phyloP scores from a whole-genome alignment of 2,329 filamentous ascomycete genomes.

The Xylariaceae sp. region DNA sequence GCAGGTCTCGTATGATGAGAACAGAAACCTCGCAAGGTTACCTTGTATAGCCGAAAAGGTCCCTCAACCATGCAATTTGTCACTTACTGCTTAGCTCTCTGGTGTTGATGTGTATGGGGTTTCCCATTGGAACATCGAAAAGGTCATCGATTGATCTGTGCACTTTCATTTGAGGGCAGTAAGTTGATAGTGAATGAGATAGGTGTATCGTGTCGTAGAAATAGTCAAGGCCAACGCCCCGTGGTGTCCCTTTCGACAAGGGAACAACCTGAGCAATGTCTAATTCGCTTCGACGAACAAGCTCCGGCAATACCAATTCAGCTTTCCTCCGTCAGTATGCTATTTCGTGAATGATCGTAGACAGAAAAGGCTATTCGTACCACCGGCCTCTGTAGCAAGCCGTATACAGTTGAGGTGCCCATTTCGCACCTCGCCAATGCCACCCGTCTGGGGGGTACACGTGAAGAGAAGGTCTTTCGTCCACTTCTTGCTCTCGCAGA shows the following conservation, averaged over 20 bases:
- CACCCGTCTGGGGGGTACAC: constrained; percentile 38
- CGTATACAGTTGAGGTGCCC: constrained; percentile 41
- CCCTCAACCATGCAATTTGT: no score
- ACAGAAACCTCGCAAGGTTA: no score
- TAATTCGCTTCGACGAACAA: constrained; percentile 27
- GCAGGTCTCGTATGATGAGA: no score
- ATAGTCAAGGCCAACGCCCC: no score
- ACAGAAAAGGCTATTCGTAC: constrained; percentile 18
- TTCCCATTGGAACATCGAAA: constrained; percentile 27
- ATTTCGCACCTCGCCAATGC: constrained; percentile 40
- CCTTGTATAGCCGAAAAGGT: no score
- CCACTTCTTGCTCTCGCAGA: constrained; percentile 37
- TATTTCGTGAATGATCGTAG: no score
- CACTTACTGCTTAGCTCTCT: no score
- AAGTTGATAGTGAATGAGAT: no score
- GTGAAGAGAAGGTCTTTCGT: constrained; percentile 36
- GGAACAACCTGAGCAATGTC: constrained; percentile 8
- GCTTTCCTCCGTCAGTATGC: constrained; percentile 17
- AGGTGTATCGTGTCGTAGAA: no score
- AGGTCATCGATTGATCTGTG: constrained; percentile 29
- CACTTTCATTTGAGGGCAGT: no score
- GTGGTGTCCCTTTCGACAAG: no score
- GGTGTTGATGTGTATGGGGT: constrained; percentile 1
- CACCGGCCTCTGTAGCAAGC: constrained; percentile 43
- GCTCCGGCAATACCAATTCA: constrained; percentile 33